phyloP scores from a whole-genome alignment of 129 eudicot species.

The Helianthus annuus region HanXRQr2.0-SUNRISE NC_035449.2:76455861-76456360 shows the following conservation, averaged over 20 bases:
- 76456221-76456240: neutral
- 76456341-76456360: neutral
- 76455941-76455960: too few species aligned
- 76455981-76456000: too few species aligned
- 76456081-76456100: slow-evolving; percentile 44
- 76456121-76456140: slow-evolving; percentile 52
- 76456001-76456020: too few species aligned
- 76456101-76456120: slow-evolving; percentile 56
- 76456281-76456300: neutral
- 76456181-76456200: slow-evolving; percentile 10
- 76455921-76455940: too few species aligned
- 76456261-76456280: neutral
- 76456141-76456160: slow-evolving; percentile 27
- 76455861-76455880: too few species aligned
- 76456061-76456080: too few species aligned
- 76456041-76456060: too few species aligned
- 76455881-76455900: too few species aligned
- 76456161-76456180: slow-evolving; percentile 52
- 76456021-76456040: too few species aligned
- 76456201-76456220: neutral
- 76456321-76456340: neutral
- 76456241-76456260: neutral
- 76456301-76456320: neutral
- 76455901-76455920: too few species aligned
- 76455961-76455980: too few species aligned